A percentile compares a stretch with the other conserved stretches of the same genome.
Conservation (phyloP, 495 filamentous ascomycete genomes). For the Cenococcum geophilum region DNA sequence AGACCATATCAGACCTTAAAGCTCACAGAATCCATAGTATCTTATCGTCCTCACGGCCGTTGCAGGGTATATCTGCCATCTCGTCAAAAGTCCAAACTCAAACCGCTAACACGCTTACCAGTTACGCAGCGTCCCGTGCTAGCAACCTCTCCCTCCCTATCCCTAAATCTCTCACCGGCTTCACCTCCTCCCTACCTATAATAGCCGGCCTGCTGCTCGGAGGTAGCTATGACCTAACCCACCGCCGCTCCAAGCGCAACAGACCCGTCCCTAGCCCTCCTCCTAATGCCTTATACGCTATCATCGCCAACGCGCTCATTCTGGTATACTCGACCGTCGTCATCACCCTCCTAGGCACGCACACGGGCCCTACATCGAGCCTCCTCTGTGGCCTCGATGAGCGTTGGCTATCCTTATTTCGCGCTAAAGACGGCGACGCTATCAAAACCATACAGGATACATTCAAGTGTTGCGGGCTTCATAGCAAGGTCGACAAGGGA, state of each 20-base stretch:
- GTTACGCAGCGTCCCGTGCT: conserved; percentile 47
- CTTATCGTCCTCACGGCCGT: conserved; percentile 32
- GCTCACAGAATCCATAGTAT: conserved; percentile 29
- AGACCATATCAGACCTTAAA: not conserved
- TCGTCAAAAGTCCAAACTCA: not conserved
- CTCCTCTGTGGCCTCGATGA: conserved; percentile 49
- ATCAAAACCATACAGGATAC: conserved; percentile 59
- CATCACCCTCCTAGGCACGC: conserved; percentile 51
- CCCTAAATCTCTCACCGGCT: conserved; percentile 42
- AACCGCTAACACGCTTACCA: conserved; percentile 21
- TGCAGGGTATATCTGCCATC: conserved; percentile 19
- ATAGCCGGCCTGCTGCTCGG: conserved; percentile 47
- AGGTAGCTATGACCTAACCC: conserved; percentile 41
- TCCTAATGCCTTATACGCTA: conserved; percentile 31
- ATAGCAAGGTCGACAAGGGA: conserved; percentile 48
- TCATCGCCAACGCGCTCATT: conserved; percentile 45
- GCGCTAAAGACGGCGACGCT: conserved; percentile 42
- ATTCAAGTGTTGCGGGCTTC: conserved; percentile 60
- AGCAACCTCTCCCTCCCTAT: conserved; percentile 48
- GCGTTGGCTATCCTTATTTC: conserved; percentile 50
- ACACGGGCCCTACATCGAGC: conserved; percentile 44
- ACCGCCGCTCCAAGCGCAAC: conserved; percentile 33
- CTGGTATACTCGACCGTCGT: conserved; percentile 44
- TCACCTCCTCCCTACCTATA: conserved; percentile 49
- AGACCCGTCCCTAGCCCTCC: conserved; percentile 35